Evolutionary conservation across 2,329 filamentous ascomycete species (phyloP).

Genomic region (Sarocladium brachiariae): DNA sequence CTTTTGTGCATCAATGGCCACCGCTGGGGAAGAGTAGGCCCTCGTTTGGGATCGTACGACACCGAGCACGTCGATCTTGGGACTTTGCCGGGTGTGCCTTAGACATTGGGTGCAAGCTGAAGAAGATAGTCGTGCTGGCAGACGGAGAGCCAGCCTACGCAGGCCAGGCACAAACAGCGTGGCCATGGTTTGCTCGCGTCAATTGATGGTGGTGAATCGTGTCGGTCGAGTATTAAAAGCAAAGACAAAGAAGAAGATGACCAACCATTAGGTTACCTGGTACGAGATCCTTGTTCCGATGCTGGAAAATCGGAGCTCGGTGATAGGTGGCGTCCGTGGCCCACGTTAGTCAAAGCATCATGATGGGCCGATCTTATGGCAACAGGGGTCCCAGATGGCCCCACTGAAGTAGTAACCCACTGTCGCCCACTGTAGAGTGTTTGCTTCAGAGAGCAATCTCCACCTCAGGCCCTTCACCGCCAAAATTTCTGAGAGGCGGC

Average conservation of each 20-base stretch:
- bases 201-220: conserved; percentile 2
- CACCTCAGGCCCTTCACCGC: conserved; percentile 23
- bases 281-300: not conserved
- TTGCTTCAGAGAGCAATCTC: too few relatives aligned
- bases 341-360: too few relatives aligned
- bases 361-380: too few relatives aligned
- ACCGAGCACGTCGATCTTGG: conserved; percentile 29
- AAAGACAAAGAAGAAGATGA: not conserved
- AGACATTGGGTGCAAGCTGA: conserved; percentile 43
- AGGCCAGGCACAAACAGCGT: conserved; percentile 32
- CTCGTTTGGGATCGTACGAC: conserved; percentile 29
- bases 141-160: conserved; percentile 32
- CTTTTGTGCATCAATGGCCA: conserved; percentile 16
- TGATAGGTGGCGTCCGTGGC: not conserved
- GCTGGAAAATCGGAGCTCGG: conserved; percentile 9
- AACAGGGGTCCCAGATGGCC: not conserved
- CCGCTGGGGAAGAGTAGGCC: conserved; percentile 27
- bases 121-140: conserved; percentile 26
- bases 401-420: not conserved
- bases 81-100: conserved; percentile 18
- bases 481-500: conserved; percentile 24
- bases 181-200: conserved; percentile 34
- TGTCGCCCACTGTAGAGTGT: too few relatives aligned
- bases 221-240: not conserved
- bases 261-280: too few relatives aligned